Conservation (phyloP, 2,329 filamentous ascomycete genomes). For the Cyclaneusma minus region DNA sequence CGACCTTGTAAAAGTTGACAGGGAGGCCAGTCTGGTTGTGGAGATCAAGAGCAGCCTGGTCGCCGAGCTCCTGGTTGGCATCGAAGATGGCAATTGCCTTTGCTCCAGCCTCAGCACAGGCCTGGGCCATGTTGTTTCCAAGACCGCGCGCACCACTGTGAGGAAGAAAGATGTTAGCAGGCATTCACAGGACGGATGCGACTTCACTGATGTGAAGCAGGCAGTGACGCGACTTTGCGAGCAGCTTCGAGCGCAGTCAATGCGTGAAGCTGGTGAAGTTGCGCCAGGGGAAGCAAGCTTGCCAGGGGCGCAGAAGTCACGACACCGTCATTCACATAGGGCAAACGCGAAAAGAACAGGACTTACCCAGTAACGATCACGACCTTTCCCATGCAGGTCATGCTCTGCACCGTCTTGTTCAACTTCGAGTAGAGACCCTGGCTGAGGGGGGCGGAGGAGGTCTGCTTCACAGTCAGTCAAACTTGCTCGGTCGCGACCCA, state of each 20-base stretch:
- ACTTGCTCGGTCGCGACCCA: no score
- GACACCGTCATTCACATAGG: neutral
- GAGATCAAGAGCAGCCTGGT: conserved; percentile 52
- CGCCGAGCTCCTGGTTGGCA: conserved; percentile 60
- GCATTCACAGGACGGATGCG: neutral
- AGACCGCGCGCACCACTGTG: conserved; percentile 62
- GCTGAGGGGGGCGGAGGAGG: conserved; percentile 34
- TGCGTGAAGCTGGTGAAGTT: neutral
- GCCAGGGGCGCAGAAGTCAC: neutral
- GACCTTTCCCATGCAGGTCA: conserved; percentile 54
- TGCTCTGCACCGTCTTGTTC: conserved; percentile 51
- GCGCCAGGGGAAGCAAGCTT: neutral
- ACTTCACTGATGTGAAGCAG: neutral
- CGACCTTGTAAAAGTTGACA: conserved; percentile 64
- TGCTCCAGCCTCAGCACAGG: conserved; percentile 60
- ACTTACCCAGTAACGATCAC: conserved; percentile 57
- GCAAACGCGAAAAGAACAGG: conserved; percentile 2
- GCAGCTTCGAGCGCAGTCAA: neutral
- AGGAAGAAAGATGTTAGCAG: conserved; percentile 14
- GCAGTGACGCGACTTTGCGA: neutral
- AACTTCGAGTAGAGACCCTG: conserved; percentile 37
- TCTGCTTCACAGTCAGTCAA: no score
- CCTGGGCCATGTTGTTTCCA: conserved; percentile 66
- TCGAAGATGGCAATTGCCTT: conserved; percentile 63
- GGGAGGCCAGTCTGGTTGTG: conserved; percentile 58